Conservation (phyloP, 352 stramenopile genomes). For the Phytophthora megakarya region DNA sequence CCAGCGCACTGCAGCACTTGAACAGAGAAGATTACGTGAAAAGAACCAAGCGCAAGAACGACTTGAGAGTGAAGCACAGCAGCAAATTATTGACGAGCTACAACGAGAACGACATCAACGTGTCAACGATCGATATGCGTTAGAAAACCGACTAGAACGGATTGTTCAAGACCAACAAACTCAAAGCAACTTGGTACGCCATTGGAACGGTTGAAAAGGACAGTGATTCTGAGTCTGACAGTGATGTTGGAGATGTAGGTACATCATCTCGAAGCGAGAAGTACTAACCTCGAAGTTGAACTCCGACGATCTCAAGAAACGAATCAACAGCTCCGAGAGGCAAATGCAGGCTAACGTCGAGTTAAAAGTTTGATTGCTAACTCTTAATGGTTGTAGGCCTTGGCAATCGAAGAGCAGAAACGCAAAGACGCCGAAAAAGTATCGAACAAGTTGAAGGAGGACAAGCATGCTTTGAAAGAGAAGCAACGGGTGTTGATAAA, state of each 20-base stretch:
- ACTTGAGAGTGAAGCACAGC: conserved; percentile 23
- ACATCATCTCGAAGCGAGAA: conserved; percentile 31
- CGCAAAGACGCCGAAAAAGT: conserved; percentile 23
- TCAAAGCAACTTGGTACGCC: conserved; percentile 23
- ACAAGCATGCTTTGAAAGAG: conserved; percentile 55
- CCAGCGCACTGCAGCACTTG: conserved; percentile 36
- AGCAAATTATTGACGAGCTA: conserved; percentile 37
- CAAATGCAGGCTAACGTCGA: too few species aligned
- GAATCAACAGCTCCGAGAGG: conserved; percentile 29
- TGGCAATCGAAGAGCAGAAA: conserved; percentile 21
- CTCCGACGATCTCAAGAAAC: conserved; percentile 14
- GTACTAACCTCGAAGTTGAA: conserved; percentile 21
- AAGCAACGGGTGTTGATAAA: conserved; percentile 43
- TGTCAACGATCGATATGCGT: conserved; percentile 24
- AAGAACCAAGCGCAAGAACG: conserved; percentile 39
- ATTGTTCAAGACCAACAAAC: conserved; percentile 34
- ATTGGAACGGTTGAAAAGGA: neutral
- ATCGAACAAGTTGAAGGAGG: conserved; percentile 26
- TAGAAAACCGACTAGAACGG: conserved; percentile 35
- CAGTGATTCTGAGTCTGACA: neutral
- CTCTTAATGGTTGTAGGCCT: conserved; percentile 3
- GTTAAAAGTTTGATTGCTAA: neutral
- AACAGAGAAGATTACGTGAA: conserved; percentile 49
- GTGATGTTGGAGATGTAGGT: conserved; percentile 13
- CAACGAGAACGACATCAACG: conserved; percentile 35